Percentiles rank a stretch among this genome's conserved stretches.
phyloP scores from a whole-genome alignment of 176 grass and related monocot species.

The Aegilops bicornis region DNA sequence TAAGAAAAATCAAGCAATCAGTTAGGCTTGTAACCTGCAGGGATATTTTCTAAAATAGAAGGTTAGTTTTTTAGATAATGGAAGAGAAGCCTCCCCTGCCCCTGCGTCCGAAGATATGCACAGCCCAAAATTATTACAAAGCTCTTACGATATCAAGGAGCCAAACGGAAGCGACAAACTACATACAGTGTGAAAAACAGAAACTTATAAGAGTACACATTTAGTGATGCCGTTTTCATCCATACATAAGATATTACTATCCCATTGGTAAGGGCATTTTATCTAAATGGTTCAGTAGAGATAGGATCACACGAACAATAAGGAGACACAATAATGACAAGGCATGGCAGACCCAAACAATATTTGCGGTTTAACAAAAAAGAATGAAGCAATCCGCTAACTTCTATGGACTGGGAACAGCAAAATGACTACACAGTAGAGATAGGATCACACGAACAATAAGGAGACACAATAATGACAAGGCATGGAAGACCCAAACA shows the following conservation, averaged over 20 bases:
- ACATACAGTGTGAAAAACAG: background rate
- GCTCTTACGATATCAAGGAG: background rate
- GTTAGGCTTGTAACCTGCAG: constrained; percentile 4
- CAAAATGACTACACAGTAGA: background rate
- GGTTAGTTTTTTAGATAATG: background rate
- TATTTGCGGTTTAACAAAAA: constrained; percentile 4
- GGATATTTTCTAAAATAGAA: background rate
- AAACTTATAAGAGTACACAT: background rate
- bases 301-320: background rate
- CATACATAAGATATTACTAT: constrained; percentile 9
- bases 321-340: background rate
- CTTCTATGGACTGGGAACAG: background rate
- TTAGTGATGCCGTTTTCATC: background rate
- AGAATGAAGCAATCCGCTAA: background rate
- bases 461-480: background rate
- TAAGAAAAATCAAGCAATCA: constrained; percentile 18
- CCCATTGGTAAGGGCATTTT: background rate
- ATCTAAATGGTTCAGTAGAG: background rate
- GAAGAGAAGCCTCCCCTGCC: background rate
- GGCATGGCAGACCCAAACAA: background rate
- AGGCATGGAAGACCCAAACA: background rate
- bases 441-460: background rate
- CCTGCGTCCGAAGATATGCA: background rate
- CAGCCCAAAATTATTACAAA: background rate
- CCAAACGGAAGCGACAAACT: background rate